These are phyloP conservation scores for Lactifluus piperatus DNA, from an alignment of 768 basidiomycete species.

Conservation along the genomic window DNA sequence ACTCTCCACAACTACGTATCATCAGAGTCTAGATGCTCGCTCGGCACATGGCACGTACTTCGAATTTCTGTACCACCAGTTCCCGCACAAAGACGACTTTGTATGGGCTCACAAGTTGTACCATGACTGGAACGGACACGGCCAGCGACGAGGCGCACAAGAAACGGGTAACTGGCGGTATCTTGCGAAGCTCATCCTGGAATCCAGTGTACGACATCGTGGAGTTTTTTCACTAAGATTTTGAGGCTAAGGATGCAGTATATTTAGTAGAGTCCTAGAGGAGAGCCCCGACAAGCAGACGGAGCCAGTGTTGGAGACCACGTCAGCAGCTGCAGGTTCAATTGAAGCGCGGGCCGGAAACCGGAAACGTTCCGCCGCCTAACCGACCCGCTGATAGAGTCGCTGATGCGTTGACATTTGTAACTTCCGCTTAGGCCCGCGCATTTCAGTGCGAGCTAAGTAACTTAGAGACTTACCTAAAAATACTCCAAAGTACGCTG, in stretches of 20 bases:
- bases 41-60: conserved; percentile 37
- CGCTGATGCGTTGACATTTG: no score
- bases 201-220: conserved; percentile 23
- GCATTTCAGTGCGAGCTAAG: no score
- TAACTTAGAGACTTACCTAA: no score
- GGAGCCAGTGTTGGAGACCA: no score
- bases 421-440: no score
- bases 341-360: no score
- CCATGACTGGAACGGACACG: conserved; percentile 48
- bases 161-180: conserved; percentile 76
- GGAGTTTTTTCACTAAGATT: neutral
- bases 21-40: neutral
- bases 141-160: conserved; percentile 51
- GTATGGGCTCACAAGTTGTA: conserved; percentile 46
- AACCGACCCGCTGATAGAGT: no score
- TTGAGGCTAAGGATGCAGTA: neutral
- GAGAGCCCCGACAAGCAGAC: neutral
- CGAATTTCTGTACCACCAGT: conserved; percentile 37
- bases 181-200: conserved; percentile 57
- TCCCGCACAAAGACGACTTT: conserved; percentile 44
- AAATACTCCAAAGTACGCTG: no score
- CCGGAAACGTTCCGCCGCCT: no score
- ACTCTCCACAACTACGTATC: conserved; percentile 57
- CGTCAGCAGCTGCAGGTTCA: no score
- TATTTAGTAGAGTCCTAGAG: neutral